Conservation (phyloP, 164 flowering plant species). For the Santalum album region DNA sequence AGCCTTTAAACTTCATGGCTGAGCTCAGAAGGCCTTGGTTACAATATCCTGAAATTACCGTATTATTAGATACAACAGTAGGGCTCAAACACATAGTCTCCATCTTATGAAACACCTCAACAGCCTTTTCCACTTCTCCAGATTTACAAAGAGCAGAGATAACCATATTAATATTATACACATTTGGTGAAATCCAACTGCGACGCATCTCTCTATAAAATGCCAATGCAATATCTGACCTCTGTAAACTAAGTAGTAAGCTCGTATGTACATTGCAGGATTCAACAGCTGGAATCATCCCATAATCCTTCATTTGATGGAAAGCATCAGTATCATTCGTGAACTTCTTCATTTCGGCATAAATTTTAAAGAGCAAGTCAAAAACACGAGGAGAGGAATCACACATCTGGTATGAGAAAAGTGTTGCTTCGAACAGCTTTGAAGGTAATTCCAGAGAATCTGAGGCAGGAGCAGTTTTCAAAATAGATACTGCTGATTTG, state of each 20-base stretch:
- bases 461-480: conserved; percentile 28
- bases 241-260: conserved; percentile 37
- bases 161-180: conserved; percentile 72
- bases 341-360: conserved; percentile 71
- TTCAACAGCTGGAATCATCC: conserved; percentile 69
- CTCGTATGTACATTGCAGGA: conserved; percentile 80
- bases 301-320: conserved; percentile 66
- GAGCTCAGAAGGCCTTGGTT: conserved; percentile 41
- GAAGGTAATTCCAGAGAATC: conserved; percentile 28
- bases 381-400: conserved; percentile 78
- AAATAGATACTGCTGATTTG: conserved; percentile 52
- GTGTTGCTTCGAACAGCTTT: conserved; percentile 53
- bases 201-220: conserved; percentile 62
- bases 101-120: conserved; percentile 54
- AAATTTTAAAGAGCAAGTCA: conserved; percentile 64
- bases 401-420: conserved; percentile 59
- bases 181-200: conserved; percentile 55
- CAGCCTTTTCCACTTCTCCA: conserved; percentile 60
- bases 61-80: conserved; percentile 48
- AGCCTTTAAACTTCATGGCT: conserved; percentile 55
- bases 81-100: conserved; percentile 53
- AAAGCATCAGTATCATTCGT: conserved; percentile 62
- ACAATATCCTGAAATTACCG: conserved; percentile 67
- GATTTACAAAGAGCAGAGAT: conserved; percentile 49
- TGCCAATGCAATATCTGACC: conserved; percentile 49